phyloP scores from a whole-genome alignment of 75 land plant species.

The Isoetes taiwanensis region DNA sequence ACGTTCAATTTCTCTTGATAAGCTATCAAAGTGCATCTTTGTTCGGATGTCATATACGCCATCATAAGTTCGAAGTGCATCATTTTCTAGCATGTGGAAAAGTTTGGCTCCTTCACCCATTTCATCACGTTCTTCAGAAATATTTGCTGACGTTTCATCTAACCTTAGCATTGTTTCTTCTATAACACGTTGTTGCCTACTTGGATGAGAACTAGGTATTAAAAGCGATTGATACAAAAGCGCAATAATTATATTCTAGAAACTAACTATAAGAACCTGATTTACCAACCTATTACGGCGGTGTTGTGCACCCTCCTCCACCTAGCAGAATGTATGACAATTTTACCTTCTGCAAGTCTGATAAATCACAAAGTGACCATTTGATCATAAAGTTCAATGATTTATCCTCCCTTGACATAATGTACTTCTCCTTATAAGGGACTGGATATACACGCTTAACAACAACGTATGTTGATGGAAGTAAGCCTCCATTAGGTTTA shows the following conservation, averaged over 20 bases:
- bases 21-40: slow-evolving; percentile 36
- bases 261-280: too few relatives aligned
- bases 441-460: slow-evolving; percentile 57
- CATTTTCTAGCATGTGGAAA: slow-evolving; percentile 41
- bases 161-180: too few relatives aligned
- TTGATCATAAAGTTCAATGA: neutral
- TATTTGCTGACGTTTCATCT: neutral
- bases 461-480: slow-evolving; percentile 53
- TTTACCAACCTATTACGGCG: slow-evolving; percentile 41
- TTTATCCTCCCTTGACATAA: neutral
- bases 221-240: too few relatives aligned
- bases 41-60: slow-evolving; percentile 68
- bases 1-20: slow-evolving; percentile 58
- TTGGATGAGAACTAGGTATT: too few relatives aligned
- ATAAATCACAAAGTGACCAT: neutral
- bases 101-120: slow-evolving; percentile 60
- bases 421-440: slow-evolving; percentile 56
- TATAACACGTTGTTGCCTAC: neutral
- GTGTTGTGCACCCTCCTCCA: slow-evolving; percentile 22
- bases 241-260: too few relatives aligned
- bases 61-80: slow-evolving; percentile 59
- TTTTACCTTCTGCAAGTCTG: slow-evolving; percentile 40
- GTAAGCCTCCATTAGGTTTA: slow-evolving; percentile 49
- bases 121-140: slow-evolving; percentile 14
- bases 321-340: slow-evolving; percentile 53